A percentile compares a stretch with the other conserved stretches of the same genome.
Evolutionary conservation across 2,329 filamentous ascomycete genomes (phyloP).

Genomic region (Cytospora schulzeri): DNA sequence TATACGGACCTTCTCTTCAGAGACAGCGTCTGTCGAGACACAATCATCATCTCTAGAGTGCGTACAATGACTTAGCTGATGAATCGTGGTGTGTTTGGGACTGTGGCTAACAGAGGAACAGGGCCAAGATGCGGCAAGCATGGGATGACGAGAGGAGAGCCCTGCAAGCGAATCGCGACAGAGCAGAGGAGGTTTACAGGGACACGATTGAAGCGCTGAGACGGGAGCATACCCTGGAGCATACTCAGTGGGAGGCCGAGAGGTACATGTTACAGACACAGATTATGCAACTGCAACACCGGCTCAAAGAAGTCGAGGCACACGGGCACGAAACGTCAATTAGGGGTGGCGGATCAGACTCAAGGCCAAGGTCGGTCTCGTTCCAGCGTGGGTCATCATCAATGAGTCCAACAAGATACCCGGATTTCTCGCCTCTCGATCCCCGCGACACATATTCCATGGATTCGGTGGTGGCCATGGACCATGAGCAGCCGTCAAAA

Average conservation of each 20-base stretch:
- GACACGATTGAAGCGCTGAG: slow-evolving; percentile 26
- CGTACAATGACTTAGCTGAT: background rate
- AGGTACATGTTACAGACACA: slow-evolving; percentile 37
- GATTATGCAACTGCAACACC: slow-evolving; percentile 29
- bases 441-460: slow-evolving; percentile 3
- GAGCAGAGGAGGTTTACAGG: slow-evolving; percentile 55
- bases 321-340: slow-evolving; percentile 22
- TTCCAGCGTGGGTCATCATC: slow-evolving; percentile 28
- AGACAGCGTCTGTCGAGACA: slow-evolving; percentile 9
- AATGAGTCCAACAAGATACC: slow-evolving; percentile 39
- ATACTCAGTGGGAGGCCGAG: slow-evolving; percentile 37
- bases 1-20: slow-evolving; percentile 16
- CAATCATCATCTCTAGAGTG: slow-evolving; percentile 24
- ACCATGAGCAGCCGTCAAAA: slow-evolving; percentile 34
- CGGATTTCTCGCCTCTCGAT: slow-evolving; percentile 38
- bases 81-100: background rate
- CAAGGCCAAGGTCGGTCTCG: slow-evolving; percentile 26
- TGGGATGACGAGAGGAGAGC: slow-evolving; percentile 58
- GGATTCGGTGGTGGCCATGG: slow-evolving; percentile 13
- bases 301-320: slow-evolving; percentile 27
- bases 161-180: slow-evolving; percentile 55
- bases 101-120: slow-evolving; percentile 7
- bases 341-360: slow-evolving; percentile 22
- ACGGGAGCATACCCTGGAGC: slow-evolving; percentile 19
- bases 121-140: slow-evolving; percentile 46